Base-by-base conservation (phyloP, 2,329 filamentous ascomycete species). In the Ophiosphaerella narmari region DNA sequence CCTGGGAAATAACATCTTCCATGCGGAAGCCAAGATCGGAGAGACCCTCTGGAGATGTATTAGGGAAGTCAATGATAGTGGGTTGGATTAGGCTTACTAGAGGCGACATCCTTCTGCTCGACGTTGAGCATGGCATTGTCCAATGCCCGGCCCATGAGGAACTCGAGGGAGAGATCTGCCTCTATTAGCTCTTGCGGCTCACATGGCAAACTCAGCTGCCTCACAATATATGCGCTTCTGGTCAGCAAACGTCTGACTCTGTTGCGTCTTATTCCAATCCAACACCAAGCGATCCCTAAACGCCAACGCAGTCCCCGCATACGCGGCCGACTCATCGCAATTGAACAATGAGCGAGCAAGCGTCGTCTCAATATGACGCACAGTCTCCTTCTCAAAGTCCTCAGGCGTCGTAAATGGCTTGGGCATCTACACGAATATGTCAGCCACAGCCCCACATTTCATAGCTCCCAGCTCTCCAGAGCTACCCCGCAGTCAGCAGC, bases 51-150 rank as follows among this genome's bases (percentile, higher is more conserved):
- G 57, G 6, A 43, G 37, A 12, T 16, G n/a, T 34, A 41, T 65
- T 43, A 70, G 57, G 26, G 6, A 7, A 35, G 26, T n/a, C 31
- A 55, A 46, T 42, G 34, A 35, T 11, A 44, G 26, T 23, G 32
- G 6, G 18, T 34, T 7, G 21, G 26, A 7, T 21, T 44, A 16
- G n/a, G 60, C 82, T 62, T 75, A 94, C 91, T 82, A 75, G 85
- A 87, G 44, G 94, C 93, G 52, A 87, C 79, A 64, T 91, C 85
- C 77, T 97, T 99, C 73, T 91, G 81, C 21, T 90, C 90, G 48
- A 96, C 85, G 73, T 99, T 99, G 60, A 99, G 83, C 90, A 99
- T 97, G 57, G 94, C 93, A 84, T 99, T 99, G 80, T 99, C 94
- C 57, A 99, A 79, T 39, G 94, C 89, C 70, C 94, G 84, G 36